These are phyloP conservation scores for Eleusine indica DNA, from an alignment of 176 grass and related monocot species.

Conservation along the genomic window DNA sequence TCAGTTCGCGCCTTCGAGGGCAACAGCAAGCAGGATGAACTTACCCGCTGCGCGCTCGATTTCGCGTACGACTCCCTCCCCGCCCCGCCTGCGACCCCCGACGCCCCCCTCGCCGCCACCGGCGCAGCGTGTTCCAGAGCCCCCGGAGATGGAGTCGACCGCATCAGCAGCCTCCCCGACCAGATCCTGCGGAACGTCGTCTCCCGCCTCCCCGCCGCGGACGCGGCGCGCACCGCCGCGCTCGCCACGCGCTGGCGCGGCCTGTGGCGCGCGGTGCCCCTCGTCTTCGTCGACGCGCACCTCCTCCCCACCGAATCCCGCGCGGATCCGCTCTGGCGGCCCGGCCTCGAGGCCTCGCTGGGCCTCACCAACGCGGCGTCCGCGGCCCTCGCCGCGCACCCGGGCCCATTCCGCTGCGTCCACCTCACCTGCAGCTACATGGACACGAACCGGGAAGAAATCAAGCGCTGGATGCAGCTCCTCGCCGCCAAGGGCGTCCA, in stretches of 20 bases:
- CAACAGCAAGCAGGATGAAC: neutral
- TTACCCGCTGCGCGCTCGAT: neutral
- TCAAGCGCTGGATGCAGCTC: neutral
- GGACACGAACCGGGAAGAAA: neutral
- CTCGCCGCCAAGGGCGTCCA: neutral
- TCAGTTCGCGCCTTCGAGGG: neutral
- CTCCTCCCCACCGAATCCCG: neutral
- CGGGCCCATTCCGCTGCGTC: neutral
- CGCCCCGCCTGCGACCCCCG: neutral
- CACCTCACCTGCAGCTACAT: neutral
- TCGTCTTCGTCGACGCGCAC: neutral
- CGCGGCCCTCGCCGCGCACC: neutral
- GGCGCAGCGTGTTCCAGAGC: neutral
- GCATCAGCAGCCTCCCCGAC: neutral
- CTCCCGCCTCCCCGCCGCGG: neutral
- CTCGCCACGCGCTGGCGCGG: conserved; percentile 1
- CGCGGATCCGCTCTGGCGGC: neutral
- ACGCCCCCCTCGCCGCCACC: neutral
- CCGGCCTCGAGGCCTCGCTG: neutral
- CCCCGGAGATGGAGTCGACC: neutral
- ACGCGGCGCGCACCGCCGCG: neutral
- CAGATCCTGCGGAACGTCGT: neutral
- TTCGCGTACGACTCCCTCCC: neutral
- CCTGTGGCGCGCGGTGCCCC: neutral
- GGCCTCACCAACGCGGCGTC: neutral